phyloP scores from a whole-genome alignment of 495 filamentous ascomycete genomes.

The Neurospora sublineolata region DNA sequence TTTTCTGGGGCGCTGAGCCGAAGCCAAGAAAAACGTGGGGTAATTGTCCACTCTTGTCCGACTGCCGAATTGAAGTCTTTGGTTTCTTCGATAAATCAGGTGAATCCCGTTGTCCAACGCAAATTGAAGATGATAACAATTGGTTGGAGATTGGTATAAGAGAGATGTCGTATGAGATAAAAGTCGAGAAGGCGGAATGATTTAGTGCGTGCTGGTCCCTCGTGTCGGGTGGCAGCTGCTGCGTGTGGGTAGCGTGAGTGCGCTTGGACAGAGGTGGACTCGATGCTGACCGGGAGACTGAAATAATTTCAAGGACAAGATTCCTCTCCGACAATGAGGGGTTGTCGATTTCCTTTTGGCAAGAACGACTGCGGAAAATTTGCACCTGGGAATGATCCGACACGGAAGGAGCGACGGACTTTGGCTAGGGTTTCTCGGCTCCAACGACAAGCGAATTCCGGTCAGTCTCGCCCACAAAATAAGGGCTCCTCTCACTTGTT shows the following conservation, averaged over 20 bases:
- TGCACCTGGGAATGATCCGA: not conserved
- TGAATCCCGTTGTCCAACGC: not conserved
- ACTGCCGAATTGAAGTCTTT: not conserved
- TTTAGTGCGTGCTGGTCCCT: not conserved
- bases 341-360: not conserved
- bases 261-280: not conserved
- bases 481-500: conserved; percentile 1
- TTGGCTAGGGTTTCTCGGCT: not conserved
- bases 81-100: not conserved
- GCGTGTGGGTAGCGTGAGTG: not conserved
- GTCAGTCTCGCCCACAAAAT: conserved; percentile 1
- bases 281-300: not conserved
- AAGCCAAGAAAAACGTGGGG: not conserved
- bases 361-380: not conserved
- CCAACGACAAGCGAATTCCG: not conserved
- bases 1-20: not conserved
- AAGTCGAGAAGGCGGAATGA: not conserved
- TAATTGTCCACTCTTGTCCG: not conserved
- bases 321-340: not conserved
- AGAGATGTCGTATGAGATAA: not conserved
- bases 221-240: not conserved
- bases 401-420: not conserved
- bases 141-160: not conserved
- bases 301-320: too few relatives aligned
- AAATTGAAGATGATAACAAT: not conserved